Evolutionary conservation across 2,329 filamentous ascomycete genomes (phyloP), one percentile per base, ranked within the genome.

Genomic region (Diaporthe aspalathi): DNA sequence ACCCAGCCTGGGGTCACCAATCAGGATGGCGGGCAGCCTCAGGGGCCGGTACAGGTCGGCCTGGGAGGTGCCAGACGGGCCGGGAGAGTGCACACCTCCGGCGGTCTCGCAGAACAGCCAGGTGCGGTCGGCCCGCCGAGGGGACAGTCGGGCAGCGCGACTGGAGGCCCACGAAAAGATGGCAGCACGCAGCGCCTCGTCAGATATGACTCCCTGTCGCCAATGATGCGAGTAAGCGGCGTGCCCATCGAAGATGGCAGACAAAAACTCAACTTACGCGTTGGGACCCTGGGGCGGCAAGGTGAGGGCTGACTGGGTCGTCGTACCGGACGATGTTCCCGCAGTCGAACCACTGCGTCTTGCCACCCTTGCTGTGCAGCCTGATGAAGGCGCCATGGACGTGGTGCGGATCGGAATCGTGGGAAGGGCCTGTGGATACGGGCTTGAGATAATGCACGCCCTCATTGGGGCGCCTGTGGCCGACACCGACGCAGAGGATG

Each of bases 11-110:
- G 90, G 86, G 78, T 97, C 94, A 8, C 92, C 93, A 0, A 97
- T 86, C 0, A 97, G 87, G 17, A 96, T 81, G 1, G 92, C 88
- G 0, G 94, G 93, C 1, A 93, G 81, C n/a, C 93, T 86, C 1
- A 97, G 81, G 0, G 93, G 90, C 24, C 91, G 85, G 78, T 95
- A 96, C 1, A 95, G 81, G 76, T 97, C 93, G 2, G 91, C 93
- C 77, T 97, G 94, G 0, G 92, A 90, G 1, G 86, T 92, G 12
- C 93, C 93, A 45, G 92, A 93, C 0, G 93, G 94, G 0, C 89
- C 89, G 0, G 94, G 94, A 0, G 93, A 95, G 73, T 95, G 90
- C 0, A 95, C 92, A 0, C 94, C 94, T 0, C 93, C 94, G 1
- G 94, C 93, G 1, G 94, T 96, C 79, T 97, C 94, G 56, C 96